phyloP scores from a whole-genome alignment of 768 basidiomycete species.

The Russula vinacea region DNA sequence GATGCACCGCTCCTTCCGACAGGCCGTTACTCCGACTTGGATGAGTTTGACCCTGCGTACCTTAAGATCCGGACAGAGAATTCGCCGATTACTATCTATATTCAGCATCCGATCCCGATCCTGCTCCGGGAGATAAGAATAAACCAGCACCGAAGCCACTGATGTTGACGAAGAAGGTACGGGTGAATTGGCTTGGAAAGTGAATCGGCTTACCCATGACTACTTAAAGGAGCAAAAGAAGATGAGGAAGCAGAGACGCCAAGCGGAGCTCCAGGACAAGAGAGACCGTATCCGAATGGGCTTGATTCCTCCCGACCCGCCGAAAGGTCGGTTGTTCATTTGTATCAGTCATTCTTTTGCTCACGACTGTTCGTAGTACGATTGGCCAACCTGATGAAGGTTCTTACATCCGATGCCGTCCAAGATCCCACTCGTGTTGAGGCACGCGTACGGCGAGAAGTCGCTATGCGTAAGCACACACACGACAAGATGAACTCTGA shows the following conservation, averaged over 20 bases:
- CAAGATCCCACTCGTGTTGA: constrained; percentile 98
- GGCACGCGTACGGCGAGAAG: constrained; percentile 90
- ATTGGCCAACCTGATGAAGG: constrained; percentile 94
- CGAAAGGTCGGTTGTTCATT: constrained; percentile 65
- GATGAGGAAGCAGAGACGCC: constrained; percentile 84
- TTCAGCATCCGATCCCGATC: constrained; percentile 97
- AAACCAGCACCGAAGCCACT: constrained; percentile 75
- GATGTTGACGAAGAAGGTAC: constrained; percentile 88
- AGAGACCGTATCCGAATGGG: constrained; percentile 96
- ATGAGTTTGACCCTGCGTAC: constrained; percentile 46
- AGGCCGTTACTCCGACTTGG: constrained; percentile 75
- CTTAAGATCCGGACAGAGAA: constrained; percentile 62
- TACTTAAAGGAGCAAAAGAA: constrained; percentile 82
- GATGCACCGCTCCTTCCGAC: constrained; percentile 80
- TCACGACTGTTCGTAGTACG: constrained; percentile 56
- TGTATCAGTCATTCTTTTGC: background rate
- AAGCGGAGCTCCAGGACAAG: constrained; percentile 89
- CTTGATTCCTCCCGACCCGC: constrained; percentile 88
- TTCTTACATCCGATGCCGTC: constrained; percentile 92
- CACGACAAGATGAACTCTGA: constrained; percentile 95
- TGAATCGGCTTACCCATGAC: constrained; percentile 4
- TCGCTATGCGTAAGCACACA: constrained; percentile 79
- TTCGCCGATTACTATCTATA: constrained; percentile 83
- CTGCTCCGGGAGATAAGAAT: constrained; percentile 83
- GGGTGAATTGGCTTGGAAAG: background rate